Percentiles rank a stretch among this genome's conserved stretches.
Conservation (phyloP, 164 flowering plant species). For the Chloranthus sessilifolius region DNA sequence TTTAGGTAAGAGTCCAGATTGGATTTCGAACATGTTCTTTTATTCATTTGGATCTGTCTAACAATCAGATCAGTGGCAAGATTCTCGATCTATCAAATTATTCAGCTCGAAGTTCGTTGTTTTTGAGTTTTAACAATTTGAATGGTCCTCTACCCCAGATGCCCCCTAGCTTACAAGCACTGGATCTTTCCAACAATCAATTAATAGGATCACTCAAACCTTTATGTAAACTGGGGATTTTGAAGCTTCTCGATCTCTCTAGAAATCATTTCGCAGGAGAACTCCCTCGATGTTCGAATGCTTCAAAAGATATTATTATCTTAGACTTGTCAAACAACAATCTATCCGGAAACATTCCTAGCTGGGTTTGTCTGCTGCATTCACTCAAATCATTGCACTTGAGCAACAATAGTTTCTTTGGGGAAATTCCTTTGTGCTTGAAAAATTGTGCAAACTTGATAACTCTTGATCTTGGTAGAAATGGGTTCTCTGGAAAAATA, state of each 20-base stretch:
- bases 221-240: neutral
- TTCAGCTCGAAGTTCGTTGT: neutral
- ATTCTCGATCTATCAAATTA: slow-evolving; percentile 2
- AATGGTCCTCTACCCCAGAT: neutral
- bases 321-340: slow-evolving; percentile 8
- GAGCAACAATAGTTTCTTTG: slow-evolving; percentile 4
- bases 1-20: slow-evolving; percentile 6
- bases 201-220: neutral
- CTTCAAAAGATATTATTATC: neutral
- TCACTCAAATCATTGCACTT: neutral
- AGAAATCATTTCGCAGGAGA: slow-evolving; percentile 11
- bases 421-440: slow-evolving; percentile 1
- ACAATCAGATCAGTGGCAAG: slow-evolving; percentile 7
- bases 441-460: neutral
- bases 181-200: slow-evolving; percentile 4
- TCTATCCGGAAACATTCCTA: slow-evolving; percentile 1
- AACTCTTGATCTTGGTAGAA: neutral
- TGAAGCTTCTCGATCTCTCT: slow-evolving; percentile 2
- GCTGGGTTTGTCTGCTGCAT: neutral
- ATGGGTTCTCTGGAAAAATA: slow-evolving; percentile 6
- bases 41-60: neutral
- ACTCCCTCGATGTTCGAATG: slow-evolving; percentile 10
- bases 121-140: neutral
- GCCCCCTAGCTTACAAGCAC: neutral
- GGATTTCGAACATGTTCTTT: slow-evolving; percentile 9